These are phyloP conservation scores for Candida albicans DNA, from an alignment of 1,139 yeast species.

Conservation along the genomic window DNA sequence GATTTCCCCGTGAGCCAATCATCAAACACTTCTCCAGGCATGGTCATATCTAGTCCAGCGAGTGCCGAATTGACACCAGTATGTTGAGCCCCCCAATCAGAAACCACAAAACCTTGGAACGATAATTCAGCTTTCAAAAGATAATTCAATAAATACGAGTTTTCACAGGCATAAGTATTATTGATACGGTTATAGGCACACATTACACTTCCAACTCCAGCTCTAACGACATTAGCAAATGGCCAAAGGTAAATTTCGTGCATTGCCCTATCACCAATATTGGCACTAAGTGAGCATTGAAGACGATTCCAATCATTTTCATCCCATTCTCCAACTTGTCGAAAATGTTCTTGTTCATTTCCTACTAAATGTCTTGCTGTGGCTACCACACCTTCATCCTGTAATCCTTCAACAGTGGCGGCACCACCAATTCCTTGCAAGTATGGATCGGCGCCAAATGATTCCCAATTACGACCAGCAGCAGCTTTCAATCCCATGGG, in stretches of 20 bases:
- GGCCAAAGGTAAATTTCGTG: slow-evolving; percentile 69
- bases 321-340: slow-evolving; percentile 60
- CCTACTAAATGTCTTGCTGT: slow-evolving; percentile 57
- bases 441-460: slow-evolving; percentile 65
- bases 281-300: slow-evolving; percentile 43
- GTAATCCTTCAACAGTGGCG: slow-evolving; percentile 56
- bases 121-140: slow-evolving; percentile 63
- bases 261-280: slow-evolving; percentile 62
- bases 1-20: slow-evolving; percentile 57
- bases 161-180: slow-evolving; percentile 61
- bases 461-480: slow-evolving; percentile 69
- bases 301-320: slow-evolving; percentile 44
- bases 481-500: slow-evolving; percentile 65
- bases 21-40: slow-evolving; percentile 63
- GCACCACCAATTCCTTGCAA: slow-evolving; percentile 58
- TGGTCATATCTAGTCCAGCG: slow-evolving; percentile 65
- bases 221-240: slow-evolving; percentile 60
- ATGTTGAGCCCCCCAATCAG: slow-evolving; percentile 68
- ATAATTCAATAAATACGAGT: slow-evolving; percentile 55
- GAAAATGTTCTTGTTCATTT: slow-evolving; percentile 64
- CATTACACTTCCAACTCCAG: slow-evolving; percentile 64
- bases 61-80: slow-evolving; percentile 57
- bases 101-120: slow-evolving; percentile 65
- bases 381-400: slow-evolving; percentile 58
- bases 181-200: slow-evolving; percentile 62